These are phyloP conservation scores for Salvia miltiorrhiza DNA, from an alignment of 257 asterid species.

Conservation along the genomic window DNA sequence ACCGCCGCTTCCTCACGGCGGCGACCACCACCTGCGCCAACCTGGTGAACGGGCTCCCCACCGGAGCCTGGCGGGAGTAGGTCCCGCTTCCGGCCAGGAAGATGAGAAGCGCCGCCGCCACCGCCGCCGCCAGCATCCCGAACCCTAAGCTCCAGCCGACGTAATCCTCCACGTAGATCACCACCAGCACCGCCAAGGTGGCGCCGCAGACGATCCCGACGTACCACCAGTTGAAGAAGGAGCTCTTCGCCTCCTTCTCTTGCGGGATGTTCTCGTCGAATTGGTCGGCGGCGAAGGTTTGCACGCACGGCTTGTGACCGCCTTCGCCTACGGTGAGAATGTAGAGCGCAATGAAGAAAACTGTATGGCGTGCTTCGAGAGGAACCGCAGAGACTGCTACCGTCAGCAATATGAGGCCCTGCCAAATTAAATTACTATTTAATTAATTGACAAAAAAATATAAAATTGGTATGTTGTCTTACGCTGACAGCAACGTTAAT, in stretches of 20 bases:
- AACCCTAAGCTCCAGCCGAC: constrained; percentile 59
- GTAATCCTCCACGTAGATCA: constrained; percentile 59
- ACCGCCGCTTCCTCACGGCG: constrained; percentile 45
- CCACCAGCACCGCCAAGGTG: constrained; percentile 49
- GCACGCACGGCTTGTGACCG: constrained; percentile 80
- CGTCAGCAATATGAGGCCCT: constrained; percentile 51
- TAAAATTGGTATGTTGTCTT: no score
- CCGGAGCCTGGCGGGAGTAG: constrained; percentile 47
- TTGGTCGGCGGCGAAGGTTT: constrained; percentile 75
- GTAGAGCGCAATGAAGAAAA: constrained; percentile 65
- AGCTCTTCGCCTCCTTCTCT: constrained; percentile 48
- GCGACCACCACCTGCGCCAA: constrained; percentile 67
- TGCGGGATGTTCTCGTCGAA: constrained; percentile 46
- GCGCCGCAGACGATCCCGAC: constrained; percentile 62
- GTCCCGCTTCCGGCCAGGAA: constrained; percentile 43
- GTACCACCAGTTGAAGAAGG: constrained; percentile 90
- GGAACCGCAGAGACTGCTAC: constrained; percentile 37
- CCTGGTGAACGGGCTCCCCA: constrained; percentile 74
- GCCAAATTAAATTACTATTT: no score
- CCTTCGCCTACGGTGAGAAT: constrained; percentile 56
- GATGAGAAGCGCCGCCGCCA: constrained; percentile 42
- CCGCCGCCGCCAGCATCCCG: constrained; percentile 51
- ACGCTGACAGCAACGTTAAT: no score
- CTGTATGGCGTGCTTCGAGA: constrained; percentile 18
- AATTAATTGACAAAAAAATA: no score